Percentiles rank a stretch among this genome's conserved stretches.
phyloP scores from a whole-genome alignment of 768 basidiomycete genomes.

The Suillus occidentalis region DNA sequence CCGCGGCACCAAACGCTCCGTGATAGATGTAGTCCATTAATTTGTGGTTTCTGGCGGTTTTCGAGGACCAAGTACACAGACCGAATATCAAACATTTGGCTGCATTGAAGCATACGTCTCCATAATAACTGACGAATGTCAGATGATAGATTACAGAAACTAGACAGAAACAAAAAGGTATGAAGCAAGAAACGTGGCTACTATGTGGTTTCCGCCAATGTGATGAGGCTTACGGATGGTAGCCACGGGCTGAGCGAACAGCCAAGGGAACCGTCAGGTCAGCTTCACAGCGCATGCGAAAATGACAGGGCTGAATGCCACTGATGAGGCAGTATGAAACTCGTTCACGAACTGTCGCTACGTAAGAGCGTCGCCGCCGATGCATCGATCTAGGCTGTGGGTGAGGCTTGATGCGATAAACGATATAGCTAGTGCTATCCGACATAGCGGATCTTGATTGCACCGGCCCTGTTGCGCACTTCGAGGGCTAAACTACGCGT shows the following conservation, averaged over 20 bases:
- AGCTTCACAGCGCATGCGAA: slow-evolving; percentile 2
- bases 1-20: no score
- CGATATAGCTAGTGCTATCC: slow-evolving; percentile 43
- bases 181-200: slow-evolving; percentile 1
- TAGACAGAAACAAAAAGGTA: neutral
- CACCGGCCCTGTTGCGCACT: slow-evolving; percentile 62
- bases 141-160: neutral
- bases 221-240: neutral
- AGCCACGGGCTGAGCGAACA: neutral
- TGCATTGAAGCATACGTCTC: neutral
- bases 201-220: neutral
- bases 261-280: neutral
- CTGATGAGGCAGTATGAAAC: slow-evolving; percentile 4
- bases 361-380: slow-evolving; percentile 21
- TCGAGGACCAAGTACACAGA: neutral
- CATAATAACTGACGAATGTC: neutral
- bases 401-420: slow-evolving; percentile 8
- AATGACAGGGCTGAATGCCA: neutral
- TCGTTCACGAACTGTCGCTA: slow-evolving; percentile 4
- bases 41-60: neutral
- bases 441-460: slow-evolving; percentile 76
- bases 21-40: neutral
- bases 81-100: no score
- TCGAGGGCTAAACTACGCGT: slow-evolving; percentile 52
- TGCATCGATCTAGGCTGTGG: slow-evolving; percentile 20